These are phyloP conservation scores for Ganoderma lingzhi DNA, from an alignment of 1,284 basidiomycete genomes.

Conservation along the genomic window DNA sequence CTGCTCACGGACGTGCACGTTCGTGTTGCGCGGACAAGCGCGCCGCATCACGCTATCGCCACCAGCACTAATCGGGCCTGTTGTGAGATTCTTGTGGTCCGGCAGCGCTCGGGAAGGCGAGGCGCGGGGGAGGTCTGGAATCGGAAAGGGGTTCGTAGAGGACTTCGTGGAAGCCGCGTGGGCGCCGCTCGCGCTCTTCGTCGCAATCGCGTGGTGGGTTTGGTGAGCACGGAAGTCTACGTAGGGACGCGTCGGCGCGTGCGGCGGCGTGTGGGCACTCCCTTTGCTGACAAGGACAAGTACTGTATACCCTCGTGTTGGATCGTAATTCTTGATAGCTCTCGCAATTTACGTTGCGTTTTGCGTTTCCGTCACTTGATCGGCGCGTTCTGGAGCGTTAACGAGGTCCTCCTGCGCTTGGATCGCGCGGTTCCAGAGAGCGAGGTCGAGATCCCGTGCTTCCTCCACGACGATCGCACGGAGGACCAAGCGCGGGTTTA, in stretches of 20 bases:
- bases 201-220: constrained; percentile 37
- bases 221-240: constrained; percentile 23
- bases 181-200: constrained; percentile 43
- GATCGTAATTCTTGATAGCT: background rate
- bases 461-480: constrained; percentile 58
- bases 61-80: constrained; percentile 1
- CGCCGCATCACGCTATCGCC: constrained; percentile 40
- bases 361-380: background rate
- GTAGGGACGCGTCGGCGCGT: background rate
- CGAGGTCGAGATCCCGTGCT: constrained; percentile 53
- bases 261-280: background rate
- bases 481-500: constrained; percentile 51
- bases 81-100: constrained; percentile 27
- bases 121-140: constrained; percentile 32
- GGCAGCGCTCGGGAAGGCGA: constrained; percentile 11
- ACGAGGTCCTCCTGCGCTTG: constrained; percentile 23
- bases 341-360: background rate
- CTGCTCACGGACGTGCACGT: constrained; percentile 35
- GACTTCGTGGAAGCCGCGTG: constrained; percentile 48
- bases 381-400: background rate
- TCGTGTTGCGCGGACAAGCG: constrained; percentile 40
- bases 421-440: constrained; percentile 52
- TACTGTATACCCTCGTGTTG: background rate
- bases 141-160: constrained; percentile 41
- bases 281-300: background rate